phyloP scores from a whole-genome alignment of 1,139 yeast genomes.

The Candida neerlandica region DNA sequence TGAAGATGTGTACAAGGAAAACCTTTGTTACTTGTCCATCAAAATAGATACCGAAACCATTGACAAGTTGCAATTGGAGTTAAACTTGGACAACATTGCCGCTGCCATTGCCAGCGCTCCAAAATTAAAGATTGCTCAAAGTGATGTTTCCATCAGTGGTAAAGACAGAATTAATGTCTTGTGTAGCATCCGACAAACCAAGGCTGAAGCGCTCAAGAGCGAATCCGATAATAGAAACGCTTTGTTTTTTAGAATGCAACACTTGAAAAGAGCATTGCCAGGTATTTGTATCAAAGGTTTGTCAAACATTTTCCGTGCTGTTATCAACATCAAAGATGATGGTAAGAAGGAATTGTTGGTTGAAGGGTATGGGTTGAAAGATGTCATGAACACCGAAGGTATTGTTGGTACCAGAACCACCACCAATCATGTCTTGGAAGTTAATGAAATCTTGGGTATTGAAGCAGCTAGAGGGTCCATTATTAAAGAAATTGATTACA shows the following conservation, averaged over 20 bases:
- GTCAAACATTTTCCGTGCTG: constrained; percentile 90
- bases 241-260: constrained; percentile 87
- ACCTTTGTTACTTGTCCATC: constrained; percentile 76
- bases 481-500: constrained; percentile 91
- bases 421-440: constrained; percentile 92
- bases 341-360: constrained; percentile 88
- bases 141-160: constrained; percentile 73
- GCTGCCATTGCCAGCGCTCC: constrained; percentile 83
- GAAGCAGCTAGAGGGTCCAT: constrained; percentile 97
- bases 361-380: constrained; percentile 96
- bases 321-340: constrained; percentile 88
- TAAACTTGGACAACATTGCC: constrained; percentile 84
- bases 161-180: constrained; percentile 74
- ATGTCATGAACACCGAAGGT: constrained; percentile 98
- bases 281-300: constrained; percentile 90
- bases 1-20: constrained; percentile 90
- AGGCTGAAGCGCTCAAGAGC: constrained; percentile 37
- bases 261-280: constrained; percentile 81
- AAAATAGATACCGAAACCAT: constrained; percentile 83
- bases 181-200: constrained; percentile 60
- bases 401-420: constrained; percentile 83
- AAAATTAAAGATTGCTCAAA: constrained; percentile 76
- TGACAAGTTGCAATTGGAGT: constrained; percentile 85
- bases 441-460: constrained; percentile 87
- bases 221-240: constrained; percentile 42